Conservation (phyloP, 345 rosid species). For the Eucalyptus marginata region DNA sequence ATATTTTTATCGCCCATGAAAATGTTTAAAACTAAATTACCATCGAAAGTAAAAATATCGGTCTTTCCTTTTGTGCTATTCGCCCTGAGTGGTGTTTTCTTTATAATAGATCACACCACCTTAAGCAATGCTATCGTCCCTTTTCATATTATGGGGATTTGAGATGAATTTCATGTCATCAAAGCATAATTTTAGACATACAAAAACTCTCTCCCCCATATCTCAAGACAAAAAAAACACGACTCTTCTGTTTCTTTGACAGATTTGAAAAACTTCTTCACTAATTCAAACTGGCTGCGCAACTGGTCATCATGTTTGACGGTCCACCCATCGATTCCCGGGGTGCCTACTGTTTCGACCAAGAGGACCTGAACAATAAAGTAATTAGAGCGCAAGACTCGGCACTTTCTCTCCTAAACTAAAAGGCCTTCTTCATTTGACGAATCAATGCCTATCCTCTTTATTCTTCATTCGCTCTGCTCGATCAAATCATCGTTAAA, state of each 20-base stretch:
- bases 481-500: neutral
- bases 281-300: neutral
- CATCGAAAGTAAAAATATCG: neutral
- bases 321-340: neutral
- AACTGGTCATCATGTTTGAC: neutral
- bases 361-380: neutral
- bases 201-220: neutral
- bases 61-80: accelerated
- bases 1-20: neutral
- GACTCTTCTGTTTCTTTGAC: accelerated
- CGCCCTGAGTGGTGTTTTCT: neutral
- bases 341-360: neutral
- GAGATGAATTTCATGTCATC: neutral
- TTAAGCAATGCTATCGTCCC: neutral
- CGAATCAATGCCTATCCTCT: neutral
- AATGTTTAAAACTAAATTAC: neutral
- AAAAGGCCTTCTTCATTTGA: neutral
- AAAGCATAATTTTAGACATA: accelerated
- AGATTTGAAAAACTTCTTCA: accelerated
- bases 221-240: neutral
- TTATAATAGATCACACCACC: neutral
- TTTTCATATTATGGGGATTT: neutral
- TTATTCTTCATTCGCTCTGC: neutral
- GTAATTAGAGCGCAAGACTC: neutral
- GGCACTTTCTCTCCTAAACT: neutral